Conservation (phyloP, 495 filamentous ascomycete genomes). For the Penicillium maclennaniae region DNA sequence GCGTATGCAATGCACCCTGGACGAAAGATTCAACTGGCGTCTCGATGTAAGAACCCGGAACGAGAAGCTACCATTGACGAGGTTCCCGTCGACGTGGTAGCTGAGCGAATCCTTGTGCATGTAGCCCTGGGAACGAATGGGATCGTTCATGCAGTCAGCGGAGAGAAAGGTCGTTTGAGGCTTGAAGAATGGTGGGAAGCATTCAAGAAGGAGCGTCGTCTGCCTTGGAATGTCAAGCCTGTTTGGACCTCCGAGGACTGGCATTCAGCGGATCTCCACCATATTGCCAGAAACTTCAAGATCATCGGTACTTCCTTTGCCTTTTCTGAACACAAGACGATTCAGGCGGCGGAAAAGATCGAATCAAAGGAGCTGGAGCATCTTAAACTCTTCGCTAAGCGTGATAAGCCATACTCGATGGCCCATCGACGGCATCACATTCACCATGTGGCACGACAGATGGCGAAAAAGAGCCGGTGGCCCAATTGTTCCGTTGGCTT, state of each 20-base stretch:
- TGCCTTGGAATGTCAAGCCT: constrained; percentile 22
- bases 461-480: constrained; percentile 17
- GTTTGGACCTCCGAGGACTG: constrained; percentile 25
- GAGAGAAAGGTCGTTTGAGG: constrained; percentile 16
- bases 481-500: constrained; percentile 14
- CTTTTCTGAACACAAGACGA: constrained; percentile 25
- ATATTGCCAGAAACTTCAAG: constrained; percentile 21
- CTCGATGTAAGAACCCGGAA: constrained; percentile 18
- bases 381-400: constrained; percentile 25
- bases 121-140: constrained; percentile 19
- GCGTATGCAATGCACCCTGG: constrained; percentile 24
- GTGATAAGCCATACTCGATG: constrained; percentile 20
- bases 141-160: constrained; percentile 30
- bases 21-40: constrained; percentile 15
- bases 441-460: constrained; percentile 14
- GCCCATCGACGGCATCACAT: constrained; percentile 23
- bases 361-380: neutral
- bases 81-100: constrained; percentile 34
- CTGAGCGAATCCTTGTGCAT: constrained; percentile 26
- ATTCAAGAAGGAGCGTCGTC: constrained; percentile 19
- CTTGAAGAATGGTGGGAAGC: constrained; percentile 25
- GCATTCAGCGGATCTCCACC: constrained; percentile 27
- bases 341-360: constrained; percentile 8
- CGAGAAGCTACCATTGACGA: constrained; percentile 29
- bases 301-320: constrained; percentile 29